Evolutionary conservation across 1,139 yeast species (phyloP).

Genomic region (Saccharomyces hybrid): DNA sequence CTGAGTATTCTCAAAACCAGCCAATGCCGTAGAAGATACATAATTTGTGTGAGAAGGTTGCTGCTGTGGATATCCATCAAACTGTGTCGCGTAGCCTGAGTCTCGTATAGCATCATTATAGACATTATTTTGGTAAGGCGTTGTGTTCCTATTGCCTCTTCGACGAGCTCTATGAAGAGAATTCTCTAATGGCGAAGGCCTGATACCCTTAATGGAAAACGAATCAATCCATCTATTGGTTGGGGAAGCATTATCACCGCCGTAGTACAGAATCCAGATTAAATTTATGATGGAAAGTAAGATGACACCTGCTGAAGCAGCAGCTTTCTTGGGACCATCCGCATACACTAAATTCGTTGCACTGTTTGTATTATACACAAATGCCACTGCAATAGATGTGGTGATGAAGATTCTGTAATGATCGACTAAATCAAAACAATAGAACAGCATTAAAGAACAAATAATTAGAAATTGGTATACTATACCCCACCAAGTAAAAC

Average conservation of each 20-base stretch:
- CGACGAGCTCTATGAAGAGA: constrained; percentile 21
- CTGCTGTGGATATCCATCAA: not conserved
- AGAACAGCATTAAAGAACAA: constrained; percentile 47
- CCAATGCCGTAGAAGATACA: constrained; percentile 35
- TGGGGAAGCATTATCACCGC: constrained; percentile 73
- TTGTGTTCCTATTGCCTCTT: constrained; percentile 1
- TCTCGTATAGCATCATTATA: not conserved
- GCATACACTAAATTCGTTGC: constrained; percentile 73
- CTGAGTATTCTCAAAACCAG: constrained; percentile 35
- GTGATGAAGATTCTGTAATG: constrained; percentile 48
- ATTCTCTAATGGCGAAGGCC: constrained; percentile 31
- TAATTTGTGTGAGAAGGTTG: constrained; percentile 15
- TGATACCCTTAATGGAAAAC: constrained; percentile 43
- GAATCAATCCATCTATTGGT: constrained; percentile 81
- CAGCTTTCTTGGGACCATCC: constrained; percentile 57
- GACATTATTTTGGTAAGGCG: not conserved
- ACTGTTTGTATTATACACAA: constrained; percentile 76
- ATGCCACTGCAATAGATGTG: constrained; percentile 42
- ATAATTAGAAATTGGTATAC: constrained; percentile 68
- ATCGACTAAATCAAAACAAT: constrained; percentile 62
- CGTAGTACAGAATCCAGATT: constrained; percentile 81
- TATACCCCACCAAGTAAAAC: constrained; percentile 97
- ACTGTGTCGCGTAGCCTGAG: not conserved
- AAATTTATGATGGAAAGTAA: constrained; percentile 71
- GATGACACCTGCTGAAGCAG: constrained; percentile 91